These are phyloP conservation scores for Hypoxylon rickii DNA, from an alignment of 495 filamentous ascomycete genomes.

Conservation along the genomic window DNA sequence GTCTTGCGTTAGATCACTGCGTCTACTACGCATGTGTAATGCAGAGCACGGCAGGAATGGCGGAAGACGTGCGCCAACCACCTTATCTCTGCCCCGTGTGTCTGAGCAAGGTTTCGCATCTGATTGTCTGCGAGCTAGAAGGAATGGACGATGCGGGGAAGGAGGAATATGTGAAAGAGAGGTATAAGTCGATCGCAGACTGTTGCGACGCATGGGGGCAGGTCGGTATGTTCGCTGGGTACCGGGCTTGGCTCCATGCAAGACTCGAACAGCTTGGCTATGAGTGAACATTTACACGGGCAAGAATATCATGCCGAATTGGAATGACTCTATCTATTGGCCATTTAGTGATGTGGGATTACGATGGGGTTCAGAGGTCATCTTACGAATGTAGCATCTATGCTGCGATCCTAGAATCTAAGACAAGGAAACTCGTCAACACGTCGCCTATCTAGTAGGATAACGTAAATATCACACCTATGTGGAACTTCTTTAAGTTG, in stretches of 20 bases:
- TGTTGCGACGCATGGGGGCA: slow-evolving; percentile 50
- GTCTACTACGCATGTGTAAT: slow-evolving; percentile 72
- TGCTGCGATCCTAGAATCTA: too few relatives aligned
- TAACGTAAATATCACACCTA: too few relatives aligned
- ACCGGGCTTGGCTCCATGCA: slow-evolving; percentile 43
- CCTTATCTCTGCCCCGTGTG: slow-evolving; percentile 70
- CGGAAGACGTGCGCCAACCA: slow-evolving; percentile 68
- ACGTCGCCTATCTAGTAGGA: too few relatives aligned
- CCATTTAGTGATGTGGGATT: too few relatives aligned
- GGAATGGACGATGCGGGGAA: slow-evolving; percentile 40
- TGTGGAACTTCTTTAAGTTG: too few relatives aligned
- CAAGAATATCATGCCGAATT: too few relatives aligned
- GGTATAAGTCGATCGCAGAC: slow-evolving; percentile 48
- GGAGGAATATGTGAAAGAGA: slow-evolving; percentile 37
- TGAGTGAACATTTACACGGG: background rate
- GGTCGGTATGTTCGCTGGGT: slow-evolving; percentile 49
- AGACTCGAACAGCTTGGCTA: slow-evolving; percentile 15
- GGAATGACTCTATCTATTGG: too few relatives aligned
- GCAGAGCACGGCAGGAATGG: slow-evolving; percentile 64
- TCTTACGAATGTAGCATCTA: too few relatives aligned
- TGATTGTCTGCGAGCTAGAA: slow-evolving; percentile 25
- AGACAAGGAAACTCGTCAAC: too few relatives aligned
- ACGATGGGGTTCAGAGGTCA: too few relatives aligned
- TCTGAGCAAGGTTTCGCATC: slow-evolving; percentile 55
- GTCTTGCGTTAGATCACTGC: slow-evolving; percentile 68